Base-by-base conservation (phyloP, 179 eudicot species). In the Sideroxylon spinosum region DNA sequence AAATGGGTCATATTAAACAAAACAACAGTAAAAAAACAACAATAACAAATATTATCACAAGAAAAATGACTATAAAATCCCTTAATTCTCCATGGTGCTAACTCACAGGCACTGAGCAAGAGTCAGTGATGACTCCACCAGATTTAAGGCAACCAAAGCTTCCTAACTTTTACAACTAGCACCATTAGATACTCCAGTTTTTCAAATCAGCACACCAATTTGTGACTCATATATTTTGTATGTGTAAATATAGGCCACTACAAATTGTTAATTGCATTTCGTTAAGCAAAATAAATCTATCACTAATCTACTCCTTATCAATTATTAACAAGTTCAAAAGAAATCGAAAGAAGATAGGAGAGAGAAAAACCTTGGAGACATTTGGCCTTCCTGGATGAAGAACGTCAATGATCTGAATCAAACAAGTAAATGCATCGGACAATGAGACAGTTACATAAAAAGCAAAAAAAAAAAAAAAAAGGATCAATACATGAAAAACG, bases 381-480 rank as follows among this genome's bases (percentile, higher is more conserved):
- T 86, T 86, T 1, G 88, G 48, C 56, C 83, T 83, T 69, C 88
- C 88, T 4, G 88, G 88, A 73, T 86, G 88, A 8, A 86, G 76
- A 57, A 86, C 88, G 46, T 86, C 88, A 77, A 86, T 79, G 68
- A 86, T 61, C 87, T 85, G 79, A 48, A 73, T 53, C 50, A 32
- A 37, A 37, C 25, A 56, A 19, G 9, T 4, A 17, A 50, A 61
- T 53, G 48, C 9, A 68, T 10, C 48, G 49, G 3, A 62, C 26
- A 74, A 22, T 20, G 22, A 29, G 63, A 32, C 20, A 9, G 0
- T 61, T 7, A 46, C 9, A 79, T 68, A 14, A 68, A 52, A 11
- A 63, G 69, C 22, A 32, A 46, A 29, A 1, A 20, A 23, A 20
- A 46, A n/a, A 1, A 26, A 62, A 25, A n/a, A 29, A 10, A 67